Evolutionary conservation across 2,329 filamentous ascomycete species (phyloP), one percentile per base, ranked within the genome.

Genomic region (Fusarium duplospermum): DNA sequence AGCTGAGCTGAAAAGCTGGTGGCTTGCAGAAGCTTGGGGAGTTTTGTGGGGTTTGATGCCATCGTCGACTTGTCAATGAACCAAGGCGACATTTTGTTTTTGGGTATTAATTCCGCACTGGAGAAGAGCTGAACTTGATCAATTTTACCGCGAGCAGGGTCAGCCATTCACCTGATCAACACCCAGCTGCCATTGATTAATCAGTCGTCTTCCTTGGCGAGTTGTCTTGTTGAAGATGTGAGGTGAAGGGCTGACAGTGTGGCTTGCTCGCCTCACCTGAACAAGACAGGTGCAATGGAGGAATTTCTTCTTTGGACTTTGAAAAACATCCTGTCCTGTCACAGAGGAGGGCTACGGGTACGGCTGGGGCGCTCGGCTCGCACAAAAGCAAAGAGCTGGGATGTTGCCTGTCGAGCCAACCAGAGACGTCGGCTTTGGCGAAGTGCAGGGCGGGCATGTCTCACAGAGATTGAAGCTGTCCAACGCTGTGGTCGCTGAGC

Each of bases 11-110:
- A 67, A 67, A 70, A 63, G 66, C 60, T 61, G 59, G 42, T 63
- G 60, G 66, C 73, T 66, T 77, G 74, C 72, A 75, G 64, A 63
- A 56, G 68, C 52, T 56, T 66, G 64, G 22, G 66, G 50, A 70
- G 66, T 70, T 65, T 68, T 70, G 70, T 72, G 75, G 72, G 69
- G 66, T 69, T 69, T 73, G 62, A 71, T 52, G 66, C 64, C 56
- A 67, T 70, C 27, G 38, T 24, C 35, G 36, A 47, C 33, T 54
- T 54, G 67, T 65, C 54, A 45, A 22, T 35, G 52, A 29, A 40
- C 27, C 27, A 65, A 66, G 69, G 60, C 59, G 70, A 64, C 70
- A 71, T 27, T 31, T n/a, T 20, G 16, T 52, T 52, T 52, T 50
- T 50, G 22, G 45, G 22, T 65, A 18, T 64, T 67, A 57, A 62